Evolutionary conservation across 2,329 filamentous ascomycete genomes (phyloP), one percentile per base, ranked within the genome.

Genomic region (Phyllosticta ampelicida): DNA sequence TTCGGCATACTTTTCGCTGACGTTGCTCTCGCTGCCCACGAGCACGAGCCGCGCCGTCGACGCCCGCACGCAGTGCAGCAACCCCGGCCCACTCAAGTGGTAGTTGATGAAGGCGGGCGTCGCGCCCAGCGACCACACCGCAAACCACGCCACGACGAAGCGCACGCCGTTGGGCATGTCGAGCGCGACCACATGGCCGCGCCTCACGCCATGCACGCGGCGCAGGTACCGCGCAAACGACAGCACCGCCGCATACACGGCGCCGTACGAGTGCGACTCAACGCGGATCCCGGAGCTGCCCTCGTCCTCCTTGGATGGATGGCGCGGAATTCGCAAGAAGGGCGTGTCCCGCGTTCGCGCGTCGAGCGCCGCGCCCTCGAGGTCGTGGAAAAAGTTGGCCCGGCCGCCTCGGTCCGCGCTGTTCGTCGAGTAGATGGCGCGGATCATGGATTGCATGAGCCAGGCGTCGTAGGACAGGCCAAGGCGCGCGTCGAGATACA

Each of bases 41-140:
- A 87, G 66, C 3, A 87, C 66, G 44, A 86, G 60, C 49, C 73
- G 77, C 2, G 82, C 76, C 3, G 76, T 77, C 53, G 80, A 81
- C 55, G 86, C 77, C 60, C 75, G 77, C 36, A 89, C 67, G 56
- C 84, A 88, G 69, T 89, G 85, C 51, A 87, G 65, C 62, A 89
- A 69, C 1, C 84, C 80, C 62, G 84, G 79, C 0, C 80, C 82
- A 8, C 78, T 75, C 8, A 89, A 73, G 65, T 89, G 85, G 67
- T 85, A 82, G 67, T 89, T 89, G 67, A 89, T 85, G 70, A 86
- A 79, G 0, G 86, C 85, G 0, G 86, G 86, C 0, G 83, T 84
- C 13, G 82, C 82, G 3, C 86, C 86, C 58, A 89, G 80, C 9
- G 82, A 78, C 77, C 81, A 80, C 2, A 85, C 72, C 0, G 80